These are phyloP conservation scores for Nelumbo lutea DNA, from an alignment of 164 flowering plant species.

Conservation along the genomic window DNA sequence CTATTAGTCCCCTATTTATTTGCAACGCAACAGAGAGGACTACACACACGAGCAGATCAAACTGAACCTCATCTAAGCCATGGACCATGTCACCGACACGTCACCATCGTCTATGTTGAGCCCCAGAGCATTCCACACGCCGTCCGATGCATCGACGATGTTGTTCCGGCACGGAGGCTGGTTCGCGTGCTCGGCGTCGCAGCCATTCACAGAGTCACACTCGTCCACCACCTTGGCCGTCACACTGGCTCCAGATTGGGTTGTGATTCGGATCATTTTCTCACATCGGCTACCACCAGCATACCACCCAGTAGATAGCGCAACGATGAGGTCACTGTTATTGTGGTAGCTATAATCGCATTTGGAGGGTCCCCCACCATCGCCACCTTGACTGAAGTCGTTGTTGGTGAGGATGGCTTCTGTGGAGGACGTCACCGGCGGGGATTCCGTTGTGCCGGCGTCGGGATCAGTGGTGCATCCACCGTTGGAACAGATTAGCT, in stretches of 20 bases:
- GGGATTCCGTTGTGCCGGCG: constrained; percentile 12
- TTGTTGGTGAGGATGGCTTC: neutral
- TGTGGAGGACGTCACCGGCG: neutral
- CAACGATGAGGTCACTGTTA: neutral
- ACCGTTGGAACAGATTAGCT: constrained; percentile 32
- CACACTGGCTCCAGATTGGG: neutral
- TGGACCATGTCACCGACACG: neutral
- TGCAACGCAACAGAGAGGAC: too few species aligned
- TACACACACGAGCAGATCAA: too few species aligned
- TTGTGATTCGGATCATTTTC: neutral
- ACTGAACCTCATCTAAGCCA: neutral
- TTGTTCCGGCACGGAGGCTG: neutral
- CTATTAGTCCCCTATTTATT: too few species aligned
- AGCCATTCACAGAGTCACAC: neutral
- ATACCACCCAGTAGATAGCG: neutral
- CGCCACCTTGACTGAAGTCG: neutral
- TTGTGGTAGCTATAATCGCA: neutral
- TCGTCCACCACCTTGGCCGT: too few species aligned
- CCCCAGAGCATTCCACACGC: neutral
- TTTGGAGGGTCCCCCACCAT: neutral
- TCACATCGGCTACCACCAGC: neutral
- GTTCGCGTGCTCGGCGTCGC: neutral
- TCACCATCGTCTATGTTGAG: neutral
- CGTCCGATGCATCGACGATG: neutral
- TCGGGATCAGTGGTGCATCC: constrained; percentile 36